phyloP scores from a whole-genome alignment of 495 filamentous ascomycete species.

The Aspergillus bridgeri region DNA sequence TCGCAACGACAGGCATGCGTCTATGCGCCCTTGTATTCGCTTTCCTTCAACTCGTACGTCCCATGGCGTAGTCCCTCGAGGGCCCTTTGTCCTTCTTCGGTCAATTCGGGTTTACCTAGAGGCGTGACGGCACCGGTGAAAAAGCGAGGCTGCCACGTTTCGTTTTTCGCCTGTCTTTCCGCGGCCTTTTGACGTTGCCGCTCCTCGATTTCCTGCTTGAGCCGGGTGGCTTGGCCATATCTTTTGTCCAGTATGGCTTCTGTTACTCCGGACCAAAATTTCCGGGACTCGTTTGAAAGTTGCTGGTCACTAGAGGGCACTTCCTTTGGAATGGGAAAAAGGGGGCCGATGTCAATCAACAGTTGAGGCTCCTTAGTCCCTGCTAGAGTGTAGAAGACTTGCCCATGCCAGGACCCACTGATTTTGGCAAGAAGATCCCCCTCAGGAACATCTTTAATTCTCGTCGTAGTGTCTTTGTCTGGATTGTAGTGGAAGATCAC shows the following conservation, averaged over 20 bases:
- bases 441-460: constrained; percentile 80
- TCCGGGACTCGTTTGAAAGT: constrained; percentile 84
- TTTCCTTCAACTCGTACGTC: constrained; percentile 55
- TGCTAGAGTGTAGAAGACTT: constrained; percentile 61
- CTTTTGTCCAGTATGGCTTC: constrained; percentile 82
- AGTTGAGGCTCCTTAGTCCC: constrained; percentile 61
- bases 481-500: constrained; percentile 87
- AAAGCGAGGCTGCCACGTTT: constrained; percentile 83
- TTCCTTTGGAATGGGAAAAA: constrained; percentile 71
- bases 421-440: constrained; percentile 80
- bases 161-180: constrained; percentile 62
- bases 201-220: constrained; percentile 92
- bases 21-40: constrained; percentile 41
- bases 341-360: constrained; percentile 80
- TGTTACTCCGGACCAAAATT: constrained; percentile 85
- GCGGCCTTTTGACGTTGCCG: constrained; percentile 78
- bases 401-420: constrained; percentile 76
- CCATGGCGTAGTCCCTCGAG: constrained; percentile 64
- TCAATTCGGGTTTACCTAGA: constrained; percentile 74
- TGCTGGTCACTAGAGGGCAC: constrained; percentile 73
- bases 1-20: constrained; percentile 8
- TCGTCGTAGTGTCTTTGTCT: constrained; percentile 68
- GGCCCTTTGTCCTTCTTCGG: constrained; percentile 67
- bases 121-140: constrained; percentile 74
- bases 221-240: constrained; percentile 74